These are phyloP conservation scores for Aspergillus fructus DNA, from an alignment of 2,329 filamentous ascomycete genomes.

Conservation along the genomic window DNA sequence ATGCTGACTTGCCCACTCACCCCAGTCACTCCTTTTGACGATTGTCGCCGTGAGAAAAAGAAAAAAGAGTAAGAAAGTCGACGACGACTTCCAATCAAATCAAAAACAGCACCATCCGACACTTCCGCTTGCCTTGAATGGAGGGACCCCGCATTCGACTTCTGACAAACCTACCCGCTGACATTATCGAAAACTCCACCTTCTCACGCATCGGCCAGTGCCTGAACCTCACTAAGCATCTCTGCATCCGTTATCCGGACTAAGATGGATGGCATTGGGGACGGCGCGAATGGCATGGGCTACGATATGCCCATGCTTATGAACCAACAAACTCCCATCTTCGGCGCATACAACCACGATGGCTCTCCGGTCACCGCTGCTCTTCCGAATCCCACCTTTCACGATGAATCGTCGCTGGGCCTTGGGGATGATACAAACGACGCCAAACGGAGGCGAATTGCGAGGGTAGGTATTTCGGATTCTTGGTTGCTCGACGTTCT, in stretches of 20 bases:
- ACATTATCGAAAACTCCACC: constrained; percentile 17
- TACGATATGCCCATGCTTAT: constrained; percentile 56
- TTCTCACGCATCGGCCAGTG: constrained; percentile 12
- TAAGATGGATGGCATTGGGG: constrained; percentile 38
- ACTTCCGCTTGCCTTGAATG: constrained; percentile 13
- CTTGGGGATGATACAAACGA: constrained; percentile 64
- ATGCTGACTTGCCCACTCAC: constrained; percentile 15
- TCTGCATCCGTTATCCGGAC: constrained; percentile 2
- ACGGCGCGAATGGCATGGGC: constrained; percentile 37
- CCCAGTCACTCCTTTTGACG: constrained; percentile 18
- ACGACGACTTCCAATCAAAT: constrained; percentile 3
- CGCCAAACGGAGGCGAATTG: constrained; percentile 84
- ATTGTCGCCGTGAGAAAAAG: not conserved
- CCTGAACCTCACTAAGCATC: not conserved
- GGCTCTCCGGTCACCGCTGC: constrained; percentile 58
- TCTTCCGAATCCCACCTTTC: constrained; percentile 39
- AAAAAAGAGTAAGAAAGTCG: not conserved
- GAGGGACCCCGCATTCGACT: constrained; percentile 23
- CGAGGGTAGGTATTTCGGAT: constrained; percentile 62
- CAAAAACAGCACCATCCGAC: constrained; percentile 1
- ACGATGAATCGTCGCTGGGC: constrained; percentile 45
- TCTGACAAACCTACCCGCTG: constrained; percentile 18
- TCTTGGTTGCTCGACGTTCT: not conserved
- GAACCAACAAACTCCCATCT: constrained; percentile 66
- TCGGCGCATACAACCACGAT: constrained; percentile 62